Conservation (phyloP, 495 filamentous ascomycete species). For the Aspergillus haitiensis region DNA sequence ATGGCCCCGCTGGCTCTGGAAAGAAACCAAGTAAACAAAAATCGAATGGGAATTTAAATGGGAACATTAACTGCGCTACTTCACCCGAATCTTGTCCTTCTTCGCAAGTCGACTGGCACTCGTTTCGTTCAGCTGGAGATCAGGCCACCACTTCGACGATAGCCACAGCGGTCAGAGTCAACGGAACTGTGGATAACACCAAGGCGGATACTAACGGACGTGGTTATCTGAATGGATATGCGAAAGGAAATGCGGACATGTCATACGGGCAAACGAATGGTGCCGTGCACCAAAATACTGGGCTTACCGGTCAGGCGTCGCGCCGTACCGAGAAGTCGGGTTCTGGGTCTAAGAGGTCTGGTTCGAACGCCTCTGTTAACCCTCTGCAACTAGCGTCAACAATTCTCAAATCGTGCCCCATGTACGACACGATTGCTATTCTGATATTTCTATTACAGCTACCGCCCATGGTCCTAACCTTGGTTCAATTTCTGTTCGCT, state of each 20-base stretch:
- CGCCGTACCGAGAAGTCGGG: conserved; percentile 38
- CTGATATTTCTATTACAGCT: conserved; percentile 96
- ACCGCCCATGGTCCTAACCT: conserved; percentile 84
- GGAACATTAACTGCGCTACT: conserved; percentile 52
- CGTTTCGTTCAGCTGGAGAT: conserved; percentile 45
- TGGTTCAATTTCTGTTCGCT: conserved; percentile 92
- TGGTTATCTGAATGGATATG: conserved; percentile 41
- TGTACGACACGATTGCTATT: conserved; percentile 95
- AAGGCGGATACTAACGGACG: conserved; percentile 42
- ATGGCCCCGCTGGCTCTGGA: conserved; percentile 79
- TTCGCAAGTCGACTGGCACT: conserved; percentile 47
- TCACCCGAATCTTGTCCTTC: conserved; percentile 40
- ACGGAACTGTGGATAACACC: conserved; percentile 31
- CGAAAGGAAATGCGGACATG: conserved; percentile 44
- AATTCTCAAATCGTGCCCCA: conserved; percentile 84
- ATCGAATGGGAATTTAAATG: conserved; percentile 62
- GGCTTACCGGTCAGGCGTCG: conserved; percentile 32
- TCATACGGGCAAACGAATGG: conserved; percentile 40
- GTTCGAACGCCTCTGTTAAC: conserved; percentile 58
- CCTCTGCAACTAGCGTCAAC: conserved; percentile 74
- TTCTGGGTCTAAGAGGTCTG: conserved; percentile 60
- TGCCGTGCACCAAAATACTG: conserved; percentile 38
- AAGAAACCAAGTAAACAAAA: conserved; percentile 75
- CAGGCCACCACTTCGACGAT: conserved; percentile 39
- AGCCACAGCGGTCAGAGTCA: conserved; percentile 39